These are phyloP conservation scores for Ophiocordyceps unilateralis DNA, from an alignment of 2,329 filamentous ascomycete genomes.

Conservation along the genomic window DNA sequence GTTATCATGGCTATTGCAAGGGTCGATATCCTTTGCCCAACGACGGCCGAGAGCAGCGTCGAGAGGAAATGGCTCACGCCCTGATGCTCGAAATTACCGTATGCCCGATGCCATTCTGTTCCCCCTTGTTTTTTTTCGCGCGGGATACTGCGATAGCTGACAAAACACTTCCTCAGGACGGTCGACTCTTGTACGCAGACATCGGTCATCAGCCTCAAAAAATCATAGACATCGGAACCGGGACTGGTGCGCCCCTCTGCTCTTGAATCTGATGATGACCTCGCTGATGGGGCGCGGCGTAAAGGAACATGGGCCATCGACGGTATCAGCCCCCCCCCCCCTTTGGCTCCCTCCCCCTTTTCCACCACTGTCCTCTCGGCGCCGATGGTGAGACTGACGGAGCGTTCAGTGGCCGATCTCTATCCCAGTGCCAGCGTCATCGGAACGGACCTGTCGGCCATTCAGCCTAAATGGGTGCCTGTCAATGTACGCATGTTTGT, in stretches of 20 bases:
- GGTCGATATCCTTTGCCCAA: slow-evolving; percentile 30
- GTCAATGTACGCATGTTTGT: slow-evolving; percentile 45
- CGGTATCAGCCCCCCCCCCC: too few relatives aligned
- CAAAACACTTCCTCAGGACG: slow-evolving; percentile 9
- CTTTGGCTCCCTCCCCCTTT: not conserved
- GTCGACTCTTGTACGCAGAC: slow-evolving; percentile 21
- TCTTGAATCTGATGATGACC: too few relatives aligned
- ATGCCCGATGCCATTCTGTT: not conserved
- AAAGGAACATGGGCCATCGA: slow-evolving; percentile 36
- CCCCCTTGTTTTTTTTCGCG: not conserved
- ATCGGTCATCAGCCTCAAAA: slow-evolving; percentile 21
- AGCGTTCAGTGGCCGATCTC: slow-evolving; percentile 18
- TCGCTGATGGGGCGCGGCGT: not conserved
- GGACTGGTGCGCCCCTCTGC: slow-evolving; percentile 19
- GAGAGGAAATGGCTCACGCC: slow-evolving; percentile 27
- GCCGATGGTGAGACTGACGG: not conserved
- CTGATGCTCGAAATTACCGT: slow-evolving; percentile 26
- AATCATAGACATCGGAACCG: slow-evolving; percentile 31
- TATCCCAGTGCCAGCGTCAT: slow-evolving; percentile 22
- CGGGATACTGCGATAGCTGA: not conserved
- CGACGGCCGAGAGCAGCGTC: slow-evolving; percentile 25
- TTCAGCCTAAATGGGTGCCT: slow-evolving; percentile 32
- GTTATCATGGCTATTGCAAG: slow-evolving; percentile 25
- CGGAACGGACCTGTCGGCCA: slow-evolving; percentile 26
- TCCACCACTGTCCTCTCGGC: too few relatives aligned